Base-by-base conservation (phyloP, 768 basidiomycete species). In the Floccularia luteovirens region DNA sequence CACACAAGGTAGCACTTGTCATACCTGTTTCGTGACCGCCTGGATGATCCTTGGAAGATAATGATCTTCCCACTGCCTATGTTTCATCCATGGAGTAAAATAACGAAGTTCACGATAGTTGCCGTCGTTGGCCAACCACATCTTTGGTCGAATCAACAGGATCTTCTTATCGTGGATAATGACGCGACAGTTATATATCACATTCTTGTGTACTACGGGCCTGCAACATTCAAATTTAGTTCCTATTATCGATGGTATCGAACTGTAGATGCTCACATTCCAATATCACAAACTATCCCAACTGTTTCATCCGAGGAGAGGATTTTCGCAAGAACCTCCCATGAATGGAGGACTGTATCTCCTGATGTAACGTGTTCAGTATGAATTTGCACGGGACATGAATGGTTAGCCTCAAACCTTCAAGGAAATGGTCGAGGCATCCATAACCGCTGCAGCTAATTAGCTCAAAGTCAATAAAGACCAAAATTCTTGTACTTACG, bases 61-160 rank as follows among this genome's bases (percentile, higher is more conserved):
- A 54, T 93, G 90, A 36, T 96, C 90, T 58, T 98, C 96, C 62
- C 78, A 83, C 56, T 91, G 74, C 22, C 82, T 75, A 54, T 88
- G 87, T 56, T 92, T 94, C 54, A 67, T 64, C 94, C 96, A 99
- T 0, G 96, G 92, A 2, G 94, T 91, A 52, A 99, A 99, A 58
- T 90, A 89, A 11, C 86, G 66, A 52, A 85, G 65, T 57, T 83
- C 80, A 20, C 96, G 85, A 59, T 99, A 99, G 55, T 98, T 98
- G 3, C 96, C 96, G 52, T 96, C 91, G 55, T 98, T 98, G 1
- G 96, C 96, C 32, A 99, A 70, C 96, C 96, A 99, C 93, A 99
- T 93, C 67, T 98, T 99, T 0, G 96, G 96, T 17, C 96, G 80
- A 47, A 99, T 98, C 46, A 97, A 78, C 1, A 97, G 63, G 44